Evolutionary conservation across 768 basidiomycete genomes (phyloP).

Genomic region (Ramaria sp.): DNA sequence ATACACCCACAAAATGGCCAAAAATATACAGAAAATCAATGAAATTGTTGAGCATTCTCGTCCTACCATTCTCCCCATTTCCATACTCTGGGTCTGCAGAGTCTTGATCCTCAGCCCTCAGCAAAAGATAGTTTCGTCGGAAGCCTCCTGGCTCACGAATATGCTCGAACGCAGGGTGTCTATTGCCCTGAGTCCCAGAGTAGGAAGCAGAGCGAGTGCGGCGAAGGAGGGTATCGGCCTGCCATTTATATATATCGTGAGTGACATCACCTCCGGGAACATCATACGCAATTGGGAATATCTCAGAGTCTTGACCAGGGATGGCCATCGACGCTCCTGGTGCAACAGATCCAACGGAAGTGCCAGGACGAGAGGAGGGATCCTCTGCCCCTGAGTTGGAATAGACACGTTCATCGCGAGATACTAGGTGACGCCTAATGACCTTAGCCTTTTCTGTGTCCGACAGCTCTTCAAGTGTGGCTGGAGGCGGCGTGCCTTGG

Average conservation of each 20-base stretch:
- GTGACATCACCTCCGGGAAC: conserved; percentile 86
- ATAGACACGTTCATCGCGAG: conserved; percentile 53
- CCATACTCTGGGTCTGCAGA: conserved; percentile 33
- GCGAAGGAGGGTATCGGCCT: conserved; percentile 48
- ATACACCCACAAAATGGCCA: conserved; percentile 80
- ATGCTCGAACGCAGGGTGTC: conserved; percentile 76
- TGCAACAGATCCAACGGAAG: conserved; percentile 7
- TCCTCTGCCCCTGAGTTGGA: conserved; percentile 19
- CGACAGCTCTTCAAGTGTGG: conserved; percentile 45
- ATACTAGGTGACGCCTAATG: conserved; percentile 69
- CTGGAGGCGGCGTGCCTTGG: not conserved
- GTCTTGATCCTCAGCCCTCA: conserved; percentile 61
- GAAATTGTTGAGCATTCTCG: conserved; percentile 66
- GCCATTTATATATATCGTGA: conserved; percentile 95
- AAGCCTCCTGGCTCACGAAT: conserved; percentile 96
- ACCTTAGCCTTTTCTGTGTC: conserved; percentile 81
- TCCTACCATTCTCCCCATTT: conserved; percentile 10
- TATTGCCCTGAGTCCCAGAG: conserved; percentile 34
- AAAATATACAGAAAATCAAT: conserved; percentile 93
- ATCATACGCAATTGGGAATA: conserved; percentile 83
- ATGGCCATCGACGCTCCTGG: conserved; percentile 16
- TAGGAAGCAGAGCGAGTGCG: conserved; percentile 66
- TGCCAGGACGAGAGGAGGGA: conserved; percentile 19
- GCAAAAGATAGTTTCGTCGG: conserved; percentile 74
- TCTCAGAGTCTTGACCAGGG: conserved; percentile 42